Conservation (phyloP, 2,329 filamentous ascomycete species). For the Stemphylium vesicarium region DNA sequence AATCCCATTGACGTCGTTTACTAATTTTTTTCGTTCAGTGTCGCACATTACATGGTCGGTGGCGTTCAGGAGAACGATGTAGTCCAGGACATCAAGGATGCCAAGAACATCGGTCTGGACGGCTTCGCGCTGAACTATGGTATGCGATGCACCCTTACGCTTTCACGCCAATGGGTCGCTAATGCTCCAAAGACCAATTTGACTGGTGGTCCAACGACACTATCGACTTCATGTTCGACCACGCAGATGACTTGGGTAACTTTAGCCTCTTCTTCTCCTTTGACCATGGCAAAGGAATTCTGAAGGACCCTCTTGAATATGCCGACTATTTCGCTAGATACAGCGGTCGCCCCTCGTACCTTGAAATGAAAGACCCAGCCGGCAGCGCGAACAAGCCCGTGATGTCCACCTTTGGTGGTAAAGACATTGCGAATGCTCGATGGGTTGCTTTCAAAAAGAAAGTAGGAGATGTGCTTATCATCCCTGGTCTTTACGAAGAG, state of each 20-base stretch:
- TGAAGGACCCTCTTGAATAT: constrained; percentile 35
- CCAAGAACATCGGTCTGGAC: constrained; percentile 40
- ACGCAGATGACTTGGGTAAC: constrained; percentile 29
- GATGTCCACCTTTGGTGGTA: constrained; percentile 44
- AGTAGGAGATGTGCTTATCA: constrained; percentile 38
- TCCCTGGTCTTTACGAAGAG: constrained; percentile 40
- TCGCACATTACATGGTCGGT: constrained; percentile 36
- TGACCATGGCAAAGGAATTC: constrained; percentile 34
- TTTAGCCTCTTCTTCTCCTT: constrained; percentile 51
- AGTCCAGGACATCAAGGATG: constrained; percentile 35
- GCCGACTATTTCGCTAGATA: constrained; percentile 34
- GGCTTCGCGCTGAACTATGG: constrained; percentile 46
- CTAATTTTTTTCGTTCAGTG: background rate
- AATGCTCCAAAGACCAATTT: constrained; percentile 13
- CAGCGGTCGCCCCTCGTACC: constrained; percentile 33
- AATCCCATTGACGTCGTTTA: no score
- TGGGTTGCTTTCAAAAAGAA: constrained; percentile 32
- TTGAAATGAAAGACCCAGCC: constrained; percentile 25
- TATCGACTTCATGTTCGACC: constrained; percentile 39
- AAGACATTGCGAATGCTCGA: constrained; percentile 23
- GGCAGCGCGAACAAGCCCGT: constrained; percentile 25
- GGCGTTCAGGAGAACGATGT: constrained; percentile 23
- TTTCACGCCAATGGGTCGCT: background rate
- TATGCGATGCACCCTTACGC: constrained; percentile 9
- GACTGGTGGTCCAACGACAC: constrained; percentile 35